These are phyloP conservation scores for Kingdonia uniflora DNA, from an alignment of 164 flowering plant genomes.

Conservation along the genomic window DNA sequence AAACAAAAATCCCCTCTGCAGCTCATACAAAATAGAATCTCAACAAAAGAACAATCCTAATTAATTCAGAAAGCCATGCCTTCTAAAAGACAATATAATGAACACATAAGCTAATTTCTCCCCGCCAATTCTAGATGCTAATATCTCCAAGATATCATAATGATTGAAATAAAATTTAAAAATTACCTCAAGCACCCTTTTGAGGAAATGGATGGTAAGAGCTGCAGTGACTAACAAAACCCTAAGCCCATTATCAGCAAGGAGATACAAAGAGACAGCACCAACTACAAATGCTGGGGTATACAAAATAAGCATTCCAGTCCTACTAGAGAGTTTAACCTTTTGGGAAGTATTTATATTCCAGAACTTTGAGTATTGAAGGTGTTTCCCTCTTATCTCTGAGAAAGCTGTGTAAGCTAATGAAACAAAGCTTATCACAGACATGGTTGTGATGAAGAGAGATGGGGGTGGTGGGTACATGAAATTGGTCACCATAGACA, in stretches of 20 bases:
- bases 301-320: conserved; percentile 44
- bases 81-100: too few species aligned
- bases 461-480: conserved; percentile 4
- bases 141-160: too few species aligned
- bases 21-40: too few species aligned
- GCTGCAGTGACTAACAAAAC: conserved; percentile 31
- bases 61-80: too few species aligned
- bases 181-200: conserved; percentile 60
- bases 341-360: conserved; percentile 5
- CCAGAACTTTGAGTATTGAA: conserved; percentile 19
- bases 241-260: conserved; percentile 15
- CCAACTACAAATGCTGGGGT: conserved; percentile 43
- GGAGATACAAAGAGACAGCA: conserved; percentile 15
- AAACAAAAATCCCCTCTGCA: too few species aligned
- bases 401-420: background rate
- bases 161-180: too few species aligned
- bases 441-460: background rate
- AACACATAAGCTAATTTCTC: too few species aligned
- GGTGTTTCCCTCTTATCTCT: background rate
- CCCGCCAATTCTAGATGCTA: too few species aligned
- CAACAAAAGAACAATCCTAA: too few species aligned
- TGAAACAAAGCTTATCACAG: conserved; percentile 2
- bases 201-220: conserved; percentile 54
- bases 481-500: background rate
- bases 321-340: conserved; percentile 22